These are phyloP conservation scores for Trichocladium antarcticum DNA, from an alignment of 495 filamentous ascomycete species.

Conservation along the genomic window DNA sequence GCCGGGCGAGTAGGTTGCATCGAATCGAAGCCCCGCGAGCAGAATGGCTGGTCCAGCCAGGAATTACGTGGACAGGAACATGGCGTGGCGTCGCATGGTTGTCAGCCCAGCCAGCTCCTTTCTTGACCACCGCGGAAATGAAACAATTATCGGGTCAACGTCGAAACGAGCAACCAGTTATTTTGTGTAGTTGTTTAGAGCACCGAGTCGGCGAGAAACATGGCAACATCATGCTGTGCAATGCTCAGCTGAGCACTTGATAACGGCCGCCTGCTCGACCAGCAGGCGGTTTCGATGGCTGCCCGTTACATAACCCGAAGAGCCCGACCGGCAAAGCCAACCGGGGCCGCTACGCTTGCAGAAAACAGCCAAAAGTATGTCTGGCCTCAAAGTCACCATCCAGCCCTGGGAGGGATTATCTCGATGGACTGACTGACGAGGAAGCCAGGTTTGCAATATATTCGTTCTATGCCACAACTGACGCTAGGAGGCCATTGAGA, in stretches of 20 bases:
- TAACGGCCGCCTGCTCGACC: too few species aligned
- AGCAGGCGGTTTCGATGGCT: too few species aligned
- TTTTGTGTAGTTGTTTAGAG: too few species aligned
- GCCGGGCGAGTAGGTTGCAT: conserved; percentile 43
- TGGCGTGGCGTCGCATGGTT: too few species aligned
- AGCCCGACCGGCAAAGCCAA: too few species aligned
- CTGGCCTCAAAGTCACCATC: conserved; percentile 36
- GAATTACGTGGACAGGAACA: too few species aligned
- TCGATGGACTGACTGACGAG: conserved; percentile 32
- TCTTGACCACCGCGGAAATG: conserved; percentile 14
- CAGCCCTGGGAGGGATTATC: conserved; percentile 27
- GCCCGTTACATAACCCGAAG: too few species aligned
- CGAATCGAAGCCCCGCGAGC: neutral
- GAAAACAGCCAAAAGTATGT: conserved; percentile 17
- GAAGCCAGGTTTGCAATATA: conserved; percentile 38
- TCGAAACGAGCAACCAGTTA: conserved; percentile 9
- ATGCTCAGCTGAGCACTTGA: too few species aligned
- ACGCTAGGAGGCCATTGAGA: conserved; percentile 34
- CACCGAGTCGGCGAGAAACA: too few species aligned
- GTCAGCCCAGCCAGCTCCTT: too few species aligned
- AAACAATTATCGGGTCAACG: conserved; percentile 5
- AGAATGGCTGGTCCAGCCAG: too few species aligned
- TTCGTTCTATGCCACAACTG: conserved; percentile 39
- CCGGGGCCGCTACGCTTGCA: neutral
- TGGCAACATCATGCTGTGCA: too few species aligned